Conservation (phyloP, 108 stramenopile species). For the Aurantiochytrium sp. region DNA sequence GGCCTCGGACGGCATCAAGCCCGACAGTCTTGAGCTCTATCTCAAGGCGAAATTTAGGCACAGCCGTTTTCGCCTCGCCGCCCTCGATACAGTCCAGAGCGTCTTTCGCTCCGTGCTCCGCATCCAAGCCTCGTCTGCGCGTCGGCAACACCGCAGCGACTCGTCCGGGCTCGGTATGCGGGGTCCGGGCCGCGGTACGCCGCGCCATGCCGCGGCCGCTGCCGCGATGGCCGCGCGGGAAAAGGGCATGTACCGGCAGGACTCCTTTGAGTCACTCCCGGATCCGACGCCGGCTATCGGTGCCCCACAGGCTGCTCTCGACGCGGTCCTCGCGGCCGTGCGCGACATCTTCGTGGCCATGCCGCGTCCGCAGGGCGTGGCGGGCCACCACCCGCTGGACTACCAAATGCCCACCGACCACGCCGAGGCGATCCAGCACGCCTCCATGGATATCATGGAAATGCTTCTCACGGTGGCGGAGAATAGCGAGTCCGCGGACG, state of each 20-base stretch:
- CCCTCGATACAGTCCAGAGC: background rate
- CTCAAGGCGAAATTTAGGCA: background rate
- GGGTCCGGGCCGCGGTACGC: no score
- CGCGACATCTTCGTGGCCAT: background rate
- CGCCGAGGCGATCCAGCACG: background rate
- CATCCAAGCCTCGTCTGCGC: background rate
- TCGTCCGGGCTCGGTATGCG: no score
- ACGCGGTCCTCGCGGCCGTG: background rate
- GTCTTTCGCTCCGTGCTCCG: background rate
- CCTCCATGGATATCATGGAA: background rate
- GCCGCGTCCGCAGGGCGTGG: background rate
- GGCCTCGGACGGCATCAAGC: background rate
- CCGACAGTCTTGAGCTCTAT: slow-evolving; percentile 1
- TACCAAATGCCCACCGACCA: background rate
- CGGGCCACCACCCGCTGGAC: background rate
- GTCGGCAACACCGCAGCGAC: no score
- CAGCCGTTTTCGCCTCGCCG: background rate
- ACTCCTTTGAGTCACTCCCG: background rate
- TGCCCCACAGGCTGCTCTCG: background rate
- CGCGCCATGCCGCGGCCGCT: no score
- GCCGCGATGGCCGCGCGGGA: no score
- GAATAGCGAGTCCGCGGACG: background rate
- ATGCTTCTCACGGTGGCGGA: background rate
- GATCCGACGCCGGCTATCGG: background rate
- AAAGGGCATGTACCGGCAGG: background rate